A percentile compares a stretch with the other conserved stretches of the same genome.
Conservation (phyloP, 495 filamentous ascomycete species). For the Lophiostoma macrostomum region DNA sequence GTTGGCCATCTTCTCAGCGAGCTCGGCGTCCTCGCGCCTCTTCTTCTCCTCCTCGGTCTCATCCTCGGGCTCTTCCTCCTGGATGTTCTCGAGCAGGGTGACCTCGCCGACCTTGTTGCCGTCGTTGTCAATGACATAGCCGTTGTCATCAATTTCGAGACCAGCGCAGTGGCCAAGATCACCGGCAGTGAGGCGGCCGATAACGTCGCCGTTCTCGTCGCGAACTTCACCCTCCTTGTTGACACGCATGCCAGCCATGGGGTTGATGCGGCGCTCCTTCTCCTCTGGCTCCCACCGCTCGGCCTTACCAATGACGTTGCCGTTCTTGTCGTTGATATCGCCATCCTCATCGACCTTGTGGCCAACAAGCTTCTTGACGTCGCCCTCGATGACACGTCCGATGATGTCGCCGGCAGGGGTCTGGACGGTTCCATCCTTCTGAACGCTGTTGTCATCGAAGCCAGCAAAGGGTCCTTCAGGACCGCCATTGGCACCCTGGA, state of each 20-base stretch:
- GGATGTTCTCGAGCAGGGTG: constrained; percentile 73
- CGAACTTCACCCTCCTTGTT: constrained; percentile 81
- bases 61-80: constrained; percentile 53
- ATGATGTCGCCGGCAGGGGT: constrained; percentile 62
- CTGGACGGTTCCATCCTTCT: constrained; percentile 71
- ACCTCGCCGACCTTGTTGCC: constrained; percentile 77
- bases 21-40: constrained; percentile 63
- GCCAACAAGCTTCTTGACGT: constrained; percentile 67
- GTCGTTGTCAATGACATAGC: constrained; percentile 78
- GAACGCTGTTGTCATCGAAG: constrained; percentile 67
- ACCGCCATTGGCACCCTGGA: constrained; percentile 59
- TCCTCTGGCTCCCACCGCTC: constrained; percentile 79
- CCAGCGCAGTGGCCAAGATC: constrained; percentile 67
- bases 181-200: constrained; percentile 75
- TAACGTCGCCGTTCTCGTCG: constrained; percentile 74
- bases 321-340: constrained; percentile 76
- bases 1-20: constrained; percentile 71
- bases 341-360: constrained; percentile 80
- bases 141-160: constrained; percentile 81
- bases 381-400: constrained; percentile 70
- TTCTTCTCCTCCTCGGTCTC: constrained; percentile 53
- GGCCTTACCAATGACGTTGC: constrained; percentile 76
- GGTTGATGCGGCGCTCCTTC: constrained; percentile 62
- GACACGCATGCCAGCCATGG: constrained; percentile 74
- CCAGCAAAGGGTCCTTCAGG: constrained; percentile 77